phyloP scores from a whole-genome alignment of 1,284 basidiomycete species.

The Pseudozyma sp. region DNA sequence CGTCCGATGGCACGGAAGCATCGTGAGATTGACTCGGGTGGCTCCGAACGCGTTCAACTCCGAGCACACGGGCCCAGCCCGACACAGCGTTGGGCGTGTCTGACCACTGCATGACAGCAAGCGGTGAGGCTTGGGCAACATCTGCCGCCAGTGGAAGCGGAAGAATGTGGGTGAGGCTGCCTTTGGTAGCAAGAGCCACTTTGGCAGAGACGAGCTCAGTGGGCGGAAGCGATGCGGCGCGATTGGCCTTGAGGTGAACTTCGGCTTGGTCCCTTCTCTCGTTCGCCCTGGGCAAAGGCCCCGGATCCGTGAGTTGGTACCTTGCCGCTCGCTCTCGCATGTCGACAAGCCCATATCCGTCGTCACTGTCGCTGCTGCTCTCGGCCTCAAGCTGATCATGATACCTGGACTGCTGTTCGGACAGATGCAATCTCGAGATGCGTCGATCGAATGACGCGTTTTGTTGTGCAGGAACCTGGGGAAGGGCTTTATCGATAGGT shows the following conservation, averaged over 20 bases:
- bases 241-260: background rate
- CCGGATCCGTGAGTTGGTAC: slow-evolving; percentile 35
- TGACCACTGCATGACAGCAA: slow-evolving; percentile 50
- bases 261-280: background rate
- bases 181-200: slow-evolving; percentile 40
- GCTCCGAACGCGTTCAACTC: slow-evolving; percentile 33
- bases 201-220: slow-evolving; percentile 33
- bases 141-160: slow-evolving; percentile 41
- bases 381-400: slow-evolving; percentile 40
- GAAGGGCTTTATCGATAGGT: slow-evolving; percentile 29
- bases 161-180: slow-evolving; percentile 43
- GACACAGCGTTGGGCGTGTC: slow-evolving; percentile 51
- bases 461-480: slow-evolving; percentile 25
- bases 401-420: slow-evolving; percentile 20
- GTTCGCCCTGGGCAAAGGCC: slow-evolving; percentile 10
- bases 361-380: slow-evolving; percentile 31
- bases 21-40: no score
- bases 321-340: slow-evolving; percentile 9
- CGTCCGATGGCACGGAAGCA: no score
- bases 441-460: slow-evolving; percentile 40
- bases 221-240: slow-evolving; percentile 15
- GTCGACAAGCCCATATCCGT: slow-evolving; percentile 5
- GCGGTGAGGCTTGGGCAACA: slow-evolving; percentile 24
- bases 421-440: slow-evolving; percentile 29
- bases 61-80: slow-evolving; percentile 48